Evolutionary conservation across 257 asterid species (phyloP).

Genomic region (Solanum raphanifolium): DNA sequence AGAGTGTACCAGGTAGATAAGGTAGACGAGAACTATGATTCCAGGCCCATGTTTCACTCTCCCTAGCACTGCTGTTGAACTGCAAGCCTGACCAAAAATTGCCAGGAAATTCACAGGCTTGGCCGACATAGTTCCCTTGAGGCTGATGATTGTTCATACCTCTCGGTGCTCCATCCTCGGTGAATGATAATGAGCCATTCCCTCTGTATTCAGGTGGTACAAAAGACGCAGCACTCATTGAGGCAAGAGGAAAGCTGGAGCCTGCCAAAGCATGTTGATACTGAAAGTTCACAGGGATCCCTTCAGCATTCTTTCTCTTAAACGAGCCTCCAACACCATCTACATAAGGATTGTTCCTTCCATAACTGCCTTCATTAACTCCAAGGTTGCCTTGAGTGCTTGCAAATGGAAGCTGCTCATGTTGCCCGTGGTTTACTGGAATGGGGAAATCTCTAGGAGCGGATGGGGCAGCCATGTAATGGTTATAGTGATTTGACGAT

Average conservation of each 20-base stretch:
- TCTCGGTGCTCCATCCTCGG: slow-evolving; percentile 24
- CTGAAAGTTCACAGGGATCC: slow-evolving; percentile 25
- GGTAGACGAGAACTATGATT: slow-evolving; percentile 34
- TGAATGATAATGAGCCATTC: slow-evolving; percentile 21
- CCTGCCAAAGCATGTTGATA: slow-evolving; percentile 35
- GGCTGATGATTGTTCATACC: slow-evolving; percentile 33
- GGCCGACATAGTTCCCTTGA: slow-evolving; percentile 52
- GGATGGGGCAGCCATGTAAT: slow-evolving; percentile 47
- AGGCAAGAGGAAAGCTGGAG: slow-evolving; percentile 50
- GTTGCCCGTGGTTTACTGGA: slow-evolving; percentile 45
- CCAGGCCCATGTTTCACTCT: slow-evolving; percentile 43
- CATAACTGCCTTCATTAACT: slow-evolving; percentile 24
- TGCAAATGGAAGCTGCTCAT: slow-evolving; percentile 34
- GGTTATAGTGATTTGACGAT: slow-evolving; percentile 45
- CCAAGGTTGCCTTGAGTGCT: slow-evolving; percentile 17
- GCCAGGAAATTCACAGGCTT: slow-evolving; percentile 47
- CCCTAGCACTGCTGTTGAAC: slow-evolving; percentile 38
- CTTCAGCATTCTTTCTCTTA: slow-evolving; percentile 58
- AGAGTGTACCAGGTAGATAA: slow-evolving; percentile 42
- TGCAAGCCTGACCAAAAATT: slow-evolving; percentile 63
- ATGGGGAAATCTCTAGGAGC: slow-evolving; percentile 47
- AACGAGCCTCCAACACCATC: slow-evolving; percentile 38
- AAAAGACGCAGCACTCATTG: slow-evolving; percentile 23
- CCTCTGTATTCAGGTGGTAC: slow-evolving; percentile 24
- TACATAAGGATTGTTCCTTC: slow-evolving; percentile 29